Evolutionary conservation across 495 filamentous ascomycete species (phyloP).

Genomic region (Penicillium fimorum): DNA sequence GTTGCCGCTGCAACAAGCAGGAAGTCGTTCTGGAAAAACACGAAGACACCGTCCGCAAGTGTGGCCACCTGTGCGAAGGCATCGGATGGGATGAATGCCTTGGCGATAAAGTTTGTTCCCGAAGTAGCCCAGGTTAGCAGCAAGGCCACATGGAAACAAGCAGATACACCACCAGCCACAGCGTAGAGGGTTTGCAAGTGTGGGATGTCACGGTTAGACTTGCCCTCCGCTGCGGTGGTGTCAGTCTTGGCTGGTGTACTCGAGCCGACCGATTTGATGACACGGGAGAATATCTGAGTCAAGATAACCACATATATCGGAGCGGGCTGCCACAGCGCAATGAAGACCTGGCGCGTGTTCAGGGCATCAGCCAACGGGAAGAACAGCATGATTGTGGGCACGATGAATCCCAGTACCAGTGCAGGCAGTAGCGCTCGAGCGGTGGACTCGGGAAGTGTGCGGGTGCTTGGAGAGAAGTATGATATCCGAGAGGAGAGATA

Average conservation of each 20-base stretch:
- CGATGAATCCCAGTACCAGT: slow-evolving; percentile 15
- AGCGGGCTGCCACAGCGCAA: slow-evolving; percentile 18
- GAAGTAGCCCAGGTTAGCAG: slow-evolving; percentile 9
- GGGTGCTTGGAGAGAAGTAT: slow-evolving; percentile 8
- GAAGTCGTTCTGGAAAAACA: slow-evolving; percentile 24
- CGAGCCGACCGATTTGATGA: neutral
- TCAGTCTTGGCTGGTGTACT: neutral
- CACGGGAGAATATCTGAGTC: slow-evolving; percentile 9
- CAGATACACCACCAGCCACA: slow-evolving; percentile 12
- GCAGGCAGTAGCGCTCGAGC: slow-evolving; percentile 17
- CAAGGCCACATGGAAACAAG: slow-evolving; percentile 13
- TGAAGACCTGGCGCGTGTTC: slow-evolving; percentile 8
- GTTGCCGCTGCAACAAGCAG: slow-evolving; percentile 11
- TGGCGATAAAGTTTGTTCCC: neutral
- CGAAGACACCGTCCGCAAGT: slow-evolving; percentile 17
- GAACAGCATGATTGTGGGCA: slow-evolving; percentile 16
- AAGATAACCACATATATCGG: slow-evolving; percentile 14
- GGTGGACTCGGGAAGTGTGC: slow-evolving; percentile 2
- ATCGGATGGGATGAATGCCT: slow-evolving; percentile 6
- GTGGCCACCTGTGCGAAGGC: slow-evolving; percentile 14
- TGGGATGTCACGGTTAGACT: slow-evolving; percentile 1
- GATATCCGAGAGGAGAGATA: slow-evolving; percentile 2
- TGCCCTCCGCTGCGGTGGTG: neutral
- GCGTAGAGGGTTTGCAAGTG: slow-evolving; percentile 11
- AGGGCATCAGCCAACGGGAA: slow-evolving; percentile 11